Evolutionary conservation across 441 rosid species (phyloP), one percentile per base, ranked within the genome.

Genomic region (Biscutella laevigata): DNA sequence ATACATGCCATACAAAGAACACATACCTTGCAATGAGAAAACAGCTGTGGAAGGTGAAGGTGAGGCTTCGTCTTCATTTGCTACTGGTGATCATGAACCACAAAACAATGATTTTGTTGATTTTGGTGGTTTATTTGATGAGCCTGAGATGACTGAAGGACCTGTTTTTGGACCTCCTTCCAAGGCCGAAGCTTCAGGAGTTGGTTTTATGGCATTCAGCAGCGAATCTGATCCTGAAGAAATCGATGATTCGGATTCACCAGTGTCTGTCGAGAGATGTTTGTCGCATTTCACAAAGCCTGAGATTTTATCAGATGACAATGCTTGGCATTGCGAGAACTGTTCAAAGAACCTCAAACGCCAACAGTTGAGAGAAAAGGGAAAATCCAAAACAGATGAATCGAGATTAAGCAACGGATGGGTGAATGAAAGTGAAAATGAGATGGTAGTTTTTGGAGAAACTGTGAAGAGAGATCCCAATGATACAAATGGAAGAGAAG

Each of bases 161-260:
- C 82, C 94, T 54, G 68, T 77, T 52, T 60, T 40, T 6, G 81
- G 84, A 59, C 83, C 95, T 24, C 71, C 84, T 63, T 71, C 77
- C 39, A 68, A 65, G 59, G 64, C 62, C 62, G 83, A 77, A 49
- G 58, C 71, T 38, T 70, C 74, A 7, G 66, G 51, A 33, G 67
- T 55, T 54, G 59, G 71, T 42, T 34, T 61, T 48, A 48, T 55
- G 59, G 71, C 77, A 1, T 59, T 59, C 27, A 69, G 68, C 71
- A 85, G 96, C 46, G 98, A 84, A 27, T 88, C 98, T 53, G 98
- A 91, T 69, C 91, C 94, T n/a, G 91, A 77, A 58, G 91, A 91
- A 71, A 90, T 91, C 45, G 96, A 85, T 78, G 61, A 91, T 69
- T 69, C 87, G 12, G 74, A 79, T 72, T 80, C 91, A 62, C 89